Conservation (phyloP, 352 stramenopile species). For the Phytophthora hybrid region DNA sequence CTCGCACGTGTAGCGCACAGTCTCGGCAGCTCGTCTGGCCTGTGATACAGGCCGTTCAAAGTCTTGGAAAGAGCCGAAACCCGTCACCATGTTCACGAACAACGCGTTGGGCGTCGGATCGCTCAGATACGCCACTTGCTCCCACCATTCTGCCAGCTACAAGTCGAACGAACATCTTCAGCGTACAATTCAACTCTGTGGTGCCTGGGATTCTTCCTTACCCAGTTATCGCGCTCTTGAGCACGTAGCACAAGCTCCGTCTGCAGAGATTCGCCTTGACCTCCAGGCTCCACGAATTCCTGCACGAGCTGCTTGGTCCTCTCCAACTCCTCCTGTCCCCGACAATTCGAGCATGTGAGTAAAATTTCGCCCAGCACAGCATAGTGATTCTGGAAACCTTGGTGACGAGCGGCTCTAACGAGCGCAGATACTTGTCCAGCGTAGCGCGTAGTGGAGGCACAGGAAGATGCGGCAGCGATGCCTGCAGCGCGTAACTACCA, state of each 20-base stretch:
- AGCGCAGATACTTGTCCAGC: conserved; percentile 81
- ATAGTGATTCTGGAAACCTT: conserved; percentile 43
- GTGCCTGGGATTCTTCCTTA: conserved; percentile 23
- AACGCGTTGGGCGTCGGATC: conserved; percentile 87
- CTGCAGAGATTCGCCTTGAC: conserved; percentile 60
- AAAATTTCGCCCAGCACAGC: conserved; percentile 45
- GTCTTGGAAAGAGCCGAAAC: conserved; percentile 95
- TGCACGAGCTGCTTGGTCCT: conserved; percentile 47
- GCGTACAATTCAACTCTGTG: not conserved
- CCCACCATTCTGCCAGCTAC: conserved; percentile 93
- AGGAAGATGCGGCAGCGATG: conserved; percentile 71
- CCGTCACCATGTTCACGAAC: conserved; percentile 96
- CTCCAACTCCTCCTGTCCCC: conserved; percentile 54
- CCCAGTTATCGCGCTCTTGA: conserved; percentile 62
- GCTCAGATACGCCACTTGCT: conserved; percentile 86
- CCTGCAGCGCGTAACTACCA: conserved; percentile 59
- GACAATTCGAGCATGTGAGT: conserved; percentile 28
- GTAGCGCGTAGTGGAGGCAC: conserved; percentile 90
- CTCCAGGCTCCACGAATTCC: conserved; percentile 59
- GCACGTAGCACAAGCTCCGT: conserved; percentile 57
- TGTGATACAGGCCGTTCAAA: conserved; percentile 74
- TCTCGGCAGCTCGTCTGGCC: conserved; percentile 65
- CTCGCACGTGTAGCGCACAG: conserved; percentile 75
- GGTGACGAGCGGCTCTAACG: conserved; percentile 70
- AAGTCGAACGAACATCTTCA: not conserved